Conservation (phyloP, 148 eudicot species). For the Dianthus caryophyllus region DNA sequence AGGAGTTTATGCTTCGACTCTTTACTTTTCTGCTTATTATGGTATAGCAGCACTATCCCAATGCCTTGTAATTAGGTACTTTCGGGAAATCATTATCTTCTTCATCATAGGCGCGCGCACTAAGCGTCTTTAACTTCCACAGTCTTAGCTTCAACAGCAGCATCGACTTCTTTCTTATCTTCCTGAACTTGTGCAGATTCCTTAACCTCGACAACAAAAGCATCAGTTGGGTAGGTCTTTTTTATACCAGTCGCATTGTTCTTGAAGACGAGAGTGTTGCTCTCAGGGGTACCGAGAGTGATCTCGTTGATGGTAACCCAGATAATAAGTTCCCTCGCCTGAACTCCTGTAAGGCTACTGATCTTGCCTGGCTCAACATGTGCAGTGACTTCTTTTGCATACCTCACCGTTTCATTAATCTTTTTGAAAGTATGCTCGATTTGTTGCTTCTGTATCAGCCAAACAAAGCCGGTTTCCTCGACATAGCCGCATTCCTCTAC, state of each 20-base stretch:
- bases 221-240: constrained; percentile 45
- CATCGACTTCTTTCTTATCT: constrained; percentile 5
- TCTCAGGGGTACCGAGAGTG: constrained; percentile 29
- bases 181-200: constrained; percentile 4
- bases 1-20: neutral
- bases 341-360: constrained; percentile 63
- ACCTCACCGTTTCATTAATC: constrained; percentile 43
- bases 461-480: constrained; percentile 59
- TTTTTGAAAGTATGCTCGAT: constrained; percentile 61
- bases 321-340: constrained; percentile 58
- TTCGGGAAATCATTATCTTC: neutral
- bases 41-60: neutral
- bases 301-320: constrained; percentile 57
- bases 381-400: constrained; percentile 70
- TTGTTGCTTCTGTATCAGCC: constrained; percentile 73
- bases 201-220: constrained; percentile 37
- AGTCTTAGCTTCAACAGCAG: constrained; percentile 14
- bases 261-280: constrained; percentile 42
- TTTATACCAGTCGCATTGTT: constrained; percentile 33
- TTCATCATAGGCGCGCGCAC: neutral
- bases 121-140: constrained; percentile 9
- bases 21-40: neutral
- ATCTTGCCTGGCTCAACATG: constrained; percentile 53
- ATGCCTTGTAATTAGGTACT: neutral
- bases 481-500: constrained; percentile 52